Conservation (phyloP, 1,284 basidiomycete genomes). For the Sanghuangporus weigelae region DNA sequence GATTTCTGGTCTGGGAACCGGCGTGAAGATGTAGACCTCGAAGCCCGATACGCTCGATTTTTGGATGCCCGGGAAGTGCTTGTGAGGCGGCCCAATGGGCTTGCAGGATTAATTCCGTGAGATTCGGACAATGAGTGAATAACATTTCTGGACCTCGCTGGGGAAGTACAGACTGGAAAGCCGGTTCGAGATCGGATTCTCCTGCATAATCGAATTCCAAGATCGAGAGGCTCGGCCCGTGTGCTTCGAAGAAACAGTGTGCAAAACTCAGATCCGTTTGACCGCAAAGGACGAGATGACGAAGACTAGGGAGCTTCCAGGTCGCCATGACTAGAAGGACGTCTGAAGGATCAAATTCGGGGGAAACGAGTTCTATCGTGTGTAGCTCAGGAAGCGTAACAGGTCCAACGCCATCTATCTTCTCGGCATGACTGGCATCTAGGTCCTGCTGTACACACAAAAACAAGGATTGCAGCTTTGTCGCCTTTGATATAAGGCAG, state of each 20-base stretch:
- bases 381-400: constrained; percentile 8
- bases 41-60: constrained; percentile 9
- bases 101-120: constrained; percentile 11
- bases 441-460: constrained; percentile 7
- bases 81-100: constrained; percentile 9
- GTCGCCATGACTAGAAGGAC: constrained; percentile 8
- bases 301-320: constrained; percentile 9
- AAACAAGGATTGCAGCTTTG: constrained; percentile 7
- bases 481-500: neutral
- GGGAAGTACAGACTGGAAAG: neutral
- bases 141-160: constrained; percentile 3
- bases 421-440: neutral
- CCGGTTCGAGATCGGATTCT: neutral
- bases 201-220: constrained; percentile 15
- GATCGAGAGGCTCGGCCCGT: constrained; percentile 4
- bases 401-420: neutral
- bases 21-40: constrained; percentile 7
- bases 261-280: neutral
- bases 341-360: constrained; percentile 7
- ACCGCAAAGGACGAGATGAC: constrained; percentile 9
- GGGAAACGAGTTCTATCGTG: constrained; percentile 12
- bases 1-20: neutral
- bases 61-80: neutral
- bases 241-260: constrained; percentile 6
- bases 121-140: constrained; percentile 5